These are phyloP conservation scores for Sphaerulina populicola DNA, from an alignment of 2,329 filamentous ascomycete species.

Conservation along the genomic window DNA sequence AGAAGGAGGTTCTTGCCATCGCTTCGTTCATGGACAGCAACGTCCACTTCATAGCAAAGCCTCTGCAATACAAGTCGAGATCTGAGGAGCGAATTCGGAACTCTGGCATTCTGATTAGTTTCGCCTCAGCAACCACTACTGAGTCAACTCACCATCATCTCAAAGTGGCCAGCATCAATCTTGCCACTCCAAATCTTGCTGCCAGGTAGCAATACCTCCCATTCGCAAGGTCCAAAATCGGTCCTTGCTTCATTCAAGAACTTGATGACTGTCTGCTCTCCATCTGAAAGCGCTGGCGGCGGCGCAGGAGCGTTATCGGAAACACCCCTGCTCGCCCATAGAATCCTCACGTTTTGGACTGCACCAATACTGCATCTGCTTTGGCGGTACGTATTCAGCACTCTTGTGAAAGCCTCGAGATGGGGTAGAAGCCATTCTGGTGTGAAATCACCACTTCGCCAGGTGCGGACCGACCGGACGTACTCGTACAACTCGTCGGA, in stretches of 20 bases:
- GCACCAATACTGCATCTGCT: conserved; percentile 17
- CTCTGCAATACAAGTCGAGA: conserved; percentile 7
- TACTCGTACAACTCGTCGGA: conserved; percentile 47
- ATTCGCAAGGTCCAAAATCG: conserved; percentile 9
- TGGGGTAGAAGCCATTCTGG: conserved; percentile 45
- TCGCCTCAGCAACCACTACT: background rate
- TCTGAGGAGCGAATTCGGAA: conserved; percentile 1
- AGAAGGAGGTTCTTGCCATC: background rate
- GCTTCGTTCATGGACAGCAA: background rate
- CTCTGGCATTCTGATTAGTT: background rate
- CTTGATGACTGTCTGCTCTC: conserved; percentile 5
- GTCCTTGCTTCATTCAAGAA: conserved; percentile 8
- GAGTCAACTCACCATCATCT: conserved; percentile 9
- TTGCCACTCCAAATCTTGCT: conserved; percentile 1
- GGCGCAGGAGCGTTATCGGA: background rate
- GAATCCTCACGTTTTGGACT: conserved; percentile 26
- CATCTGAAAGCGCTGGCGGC: conserved; percentile 2
- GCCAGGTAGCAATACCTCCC: conserved; percentile 8
- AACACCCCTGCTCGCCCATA: conserved; percentile 8
- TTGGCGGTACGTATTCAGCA: conserved; percentile 31
- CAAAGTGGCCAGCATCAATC: conserved; percentile 12
- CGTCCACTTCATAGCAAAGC: background rate
- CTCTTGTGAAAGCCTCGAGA: conserved; percentile 44
- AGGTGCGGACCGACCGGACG: conserved; percentile 42
- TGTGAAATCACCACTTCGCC: background rate